phyloP scores from a whole-genome alignment of 345 rosid genomes.

The Pelargonium nanum region DNA sequence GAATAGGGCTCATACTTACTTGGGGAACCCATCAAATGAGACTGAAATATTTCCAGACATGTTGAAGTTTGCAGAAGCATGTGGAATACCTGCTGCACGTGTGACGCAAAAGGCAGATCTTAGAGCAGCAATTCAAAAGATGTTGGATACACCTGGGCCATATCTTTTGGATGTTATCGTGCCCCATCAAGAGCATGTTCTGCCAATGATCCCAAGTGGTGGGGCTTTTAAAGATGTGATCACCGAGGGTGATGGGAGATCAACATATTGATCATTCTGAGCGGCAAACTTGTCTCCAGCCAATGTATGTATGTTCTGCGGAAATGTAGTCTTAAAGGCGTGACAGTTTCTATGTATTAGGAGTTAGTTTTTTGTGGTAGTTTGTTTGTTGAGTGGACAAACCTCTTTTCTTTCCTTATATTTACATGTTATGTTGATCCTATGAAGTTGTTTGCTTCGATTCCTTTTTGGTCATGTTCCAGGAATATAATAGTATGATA shows the following conservation, averaged over 20 bases:
- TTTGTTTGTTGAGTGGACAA: not conserved
- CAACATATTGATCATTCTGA: constrained; percentile 19
- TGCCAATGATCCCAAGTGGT: constrained; percentile 96
- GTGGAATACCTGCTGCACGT: constrained; percentile 78
- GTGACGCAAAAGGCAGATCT: constrained; percentile 54
- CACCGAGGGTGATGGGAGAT: constrained; percentile 89
- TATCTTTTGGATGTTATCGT: constrained; percentile 84
- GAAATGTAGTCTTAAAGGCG: not conserved
- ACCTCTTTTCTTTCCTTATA: not conserved
- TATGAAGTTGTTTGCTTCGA: not conserved
- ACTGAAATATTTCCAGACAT: constrained; percentile 74
- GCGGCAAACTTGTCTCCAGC: not conserved
- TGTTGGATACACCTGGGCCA: constrained; percentile 92
- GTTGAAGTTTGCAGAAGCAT: constrained; percentile 78
- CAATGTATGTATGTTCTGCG: constrained; percentile 6
- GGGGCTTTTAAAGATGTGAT: constrained; percentile 84
- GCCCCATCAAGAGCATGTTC: constrained; percentile 92
- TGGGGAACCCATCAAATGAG: constrained; percentile 68
- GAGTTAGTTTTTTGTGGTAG: constrained; percentile 2
- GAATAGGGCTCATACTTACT: constrained; percentile 78
- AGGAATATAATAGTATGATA: no score
- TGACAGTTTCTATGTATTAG: not conserved
- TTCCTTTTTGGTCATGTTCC: no score
- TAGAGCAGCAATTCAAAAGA: constrained; percentile 62
- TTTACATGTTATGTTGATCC: not conserved